Evolutionary conservation across 192 early-diverging fungal genomes (phyloP).

Genomic region (Podila epigama): DNA sequence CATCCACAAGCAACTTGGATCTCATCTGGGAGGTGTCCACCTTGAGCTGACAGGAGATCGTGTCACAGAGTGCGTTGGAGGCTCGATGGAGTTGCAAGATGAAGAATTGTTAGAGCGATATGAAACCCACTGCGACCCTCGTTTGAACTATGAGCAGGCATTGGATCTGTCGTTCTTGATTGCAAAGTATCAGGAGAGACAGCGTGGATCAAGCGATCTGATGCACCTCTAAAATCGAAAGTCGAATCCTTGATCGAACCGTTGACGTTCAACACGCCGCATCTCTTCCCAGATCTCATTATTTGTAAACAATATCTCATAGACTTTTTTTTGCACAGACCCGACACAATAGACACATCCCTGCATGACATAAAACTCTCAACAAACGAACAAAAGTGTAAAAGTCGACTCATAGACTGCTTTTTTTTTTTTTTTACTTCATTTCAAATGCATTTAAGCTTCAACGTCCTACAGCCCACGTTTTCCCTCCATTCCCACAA

Average conservation of each 20-base stretch:
- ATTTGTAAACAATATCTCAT: too few relatives aligned
- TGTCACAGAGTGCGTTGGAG: conserved; percentile 97
- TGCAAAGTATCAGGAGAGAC: conserved; percentile 83
- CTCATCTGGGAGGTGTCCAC: conserved; percentile 91
- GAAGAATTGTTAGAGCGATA: conserved; percentile 88
- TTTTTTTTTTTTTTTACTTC: too few relatives aligned
- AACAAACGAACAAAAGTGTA: too few relatives aligned
- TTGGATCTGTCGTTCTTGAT: conserved; percentile 97
- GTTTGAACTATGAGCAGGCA: conserved; percentile 97
- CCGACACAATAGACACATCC: too few relatives aligned
- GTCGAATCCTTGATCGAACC: background rate
- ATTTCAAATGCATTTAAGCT: too few relatives aligned
- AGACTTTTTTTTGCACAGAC: too few relatives aligned
- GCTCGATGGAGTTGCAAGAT: conserved; percentile 94
- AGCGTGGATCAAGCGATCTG: conserved; percentile 45
- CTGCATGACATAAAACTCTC: too few relatives aligned
- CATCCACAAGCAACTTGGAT: conserved; percentile 79
- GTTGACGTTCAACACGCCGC: too few relatives aligned
- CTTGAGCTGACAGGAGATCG: conserved; percentile 95
- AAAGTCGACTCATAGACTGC: too few relatives aligned
- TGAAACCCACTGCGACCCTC: conserved; percentile 95
- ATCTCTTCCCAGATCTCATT: too few relatives aligned
- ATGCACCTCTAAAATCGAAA: conserved; percentile 13
- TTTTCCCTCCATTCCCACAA: too few relatives aligned
- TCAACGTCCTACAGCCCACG: too few relatives aligned